A percentile compares a stretch with the other conserved stretches of the same genome.
Evolutionary conservation across 2,329 filamentous ascomycete genomes (phyloP).

Genomic region (Ceratocystis harringtonii): DNA sequence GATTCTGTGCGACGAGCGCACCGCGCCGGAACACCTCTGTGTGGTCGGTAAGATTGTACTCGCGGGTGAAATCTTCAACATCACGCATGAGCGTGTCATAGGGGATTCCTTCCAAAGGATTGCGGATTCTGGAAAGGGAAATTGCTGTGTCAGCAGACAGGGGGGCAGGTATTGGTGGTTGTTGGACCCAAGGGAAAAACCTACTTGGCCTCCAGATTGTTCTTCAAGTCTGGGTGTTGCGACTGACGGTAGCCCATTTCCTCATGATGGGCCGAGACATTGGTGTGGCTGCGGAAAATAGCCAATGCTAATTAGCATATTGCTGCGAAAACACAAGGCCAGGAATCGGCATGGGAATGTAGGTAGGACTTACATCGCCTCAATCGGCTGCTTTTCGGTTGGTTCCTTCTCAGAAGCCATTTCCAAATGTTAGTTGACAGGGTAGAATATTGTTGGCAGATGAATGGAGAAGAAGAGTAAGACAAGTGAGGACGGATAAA

Average conservation of each 20-base stretch:
- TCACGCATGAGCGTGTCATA: conserved; percentile 37
- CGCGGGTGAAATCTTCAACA: conserved; percentile 36
- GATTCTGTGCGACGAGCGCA: conserved; percentile 26
- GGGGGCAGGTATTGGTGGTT: background rate
- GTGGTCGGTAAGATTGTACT: conserved; percentile 34
- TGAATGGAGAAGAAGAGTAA: background rate
- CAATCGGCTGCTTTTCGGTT: background rate
- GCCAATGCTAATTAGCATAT: background rate
- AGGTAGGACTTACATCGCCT: background rate
- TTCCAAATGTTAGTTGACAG: background rate
- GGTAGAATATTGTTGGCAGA: background rate
- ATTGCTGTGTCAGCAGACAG: background rate
- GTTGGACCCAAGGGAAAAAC: conserved; percentile 17
- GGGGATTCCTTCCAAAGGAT: conserved; percentile 35
- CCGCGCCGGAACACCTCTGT: conserved; percentile 29
- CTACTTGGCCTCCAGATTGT: conserved; percentile 32
- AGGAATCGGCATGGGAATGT: background rate
- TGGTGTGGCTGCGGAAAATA: conserved; percentile 3
- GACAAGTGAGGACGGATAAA: background rate
- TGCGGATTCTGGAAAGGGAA: conserved; percentile 27
- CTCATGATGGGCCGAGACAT: conserved; percentile 18
- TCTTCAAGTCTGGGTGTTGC: conserved; percentile 20
- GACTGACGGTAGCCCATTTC: background rate
- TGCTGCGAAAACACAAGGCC: too few species aligned
- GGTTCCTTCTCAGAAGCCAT: background rate